These are phyloP conservation scores for Plasmodium reichenowi DNA, from an alignment of 169 alveolate genomes.

Conservation along the genomic window DNA sequence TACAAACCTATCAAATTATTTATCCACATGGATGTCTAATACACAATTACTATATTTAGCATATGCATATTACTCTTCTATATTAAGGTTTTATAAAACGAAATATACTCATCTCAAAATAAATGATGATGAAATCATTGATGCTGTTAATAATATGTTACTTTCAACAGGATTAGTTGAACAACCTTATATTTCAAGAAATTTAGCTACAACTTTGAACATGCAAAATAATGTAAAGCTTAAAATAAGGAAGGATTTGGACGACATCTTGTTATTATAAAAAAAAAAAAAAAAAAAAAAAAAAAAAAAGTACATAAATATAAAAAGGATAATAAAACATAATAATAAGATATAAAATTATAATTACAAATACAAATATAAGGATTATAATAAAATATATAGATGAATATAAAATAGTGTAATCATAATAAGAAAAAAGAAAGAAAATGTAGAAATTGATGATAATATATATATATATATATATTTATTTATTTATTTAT, in stretches of 20 bases:
- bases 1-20: constrained; percentile 67
- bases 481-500: no score
- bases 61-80: constrained; percentile 71
- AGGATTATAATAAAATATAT: neutral
- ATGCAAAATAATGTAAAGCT: constrained; percentile 74
- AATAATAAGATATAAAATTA: neutral
- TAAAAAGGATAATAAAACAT: neutral
- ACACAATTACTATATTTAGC: constrained; percentile 72
- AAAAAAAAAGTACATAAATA: neutral
- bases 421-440: neutral
- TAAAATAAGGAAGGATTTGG: constrained; percentile 68
- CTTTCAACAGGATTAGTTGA: constrained; percentile 76
- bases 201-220: constrained; percentile 62
- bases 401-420: neutral
- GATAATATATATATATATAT: neutral
- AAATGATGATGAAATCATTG: constrained; percentile 77
- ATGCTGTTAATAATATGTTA: constrained; percentile 55
- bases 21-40: constrained; percentile 73
- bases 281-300: constrained; percentile 10
- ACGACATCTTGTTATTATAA: constrained; percentile 42
- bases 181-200: constrained; percentile 72
- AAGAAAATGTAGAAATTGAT: neutral
- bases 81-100: constrained; percentile 72
- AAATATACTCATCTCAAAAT: constrained; percentile 50
- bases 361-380: neutral